Conservation (phyloP, 2,329 filamentous ascomycete species). For the Xylariales sp. region DNA sequence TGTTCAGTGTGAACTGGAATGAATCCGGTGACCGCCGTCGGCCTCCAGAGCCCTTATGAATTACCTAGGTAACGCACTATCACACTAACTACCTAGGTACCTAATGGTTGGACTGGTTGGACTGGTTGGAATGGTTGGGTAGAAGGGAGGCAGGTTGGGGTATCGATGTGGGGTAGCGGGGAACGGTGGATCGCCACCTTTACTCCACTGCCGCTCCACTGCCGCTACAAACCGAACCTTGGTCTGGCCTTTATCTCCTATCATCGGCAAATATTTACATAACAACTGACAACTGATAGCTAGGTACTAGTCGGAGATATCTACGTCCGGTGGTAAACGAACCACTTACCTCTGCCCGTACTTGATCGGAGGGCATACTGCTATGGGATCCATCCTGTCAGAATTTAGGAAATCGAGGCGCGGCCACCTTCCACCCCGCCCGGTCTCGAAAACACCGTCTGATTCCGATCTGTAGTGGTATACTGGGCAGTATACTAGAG, state of each 20-base stretch:
- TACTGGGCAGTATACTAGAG: too few relatives aligned
- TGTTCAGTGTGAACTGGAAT: slow-evolving; percentile 7
- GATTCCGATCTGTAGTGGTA: too few relatives aligned
- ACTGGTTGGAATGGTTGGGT: too few relatives aligned
- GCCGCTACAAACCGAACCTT: slow-evolving; percentile 45
- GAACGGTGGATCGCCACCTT: background rate
- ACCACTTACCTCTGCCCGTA: too few relatives aligned
- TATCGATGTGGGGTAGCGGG: slow-evolving; percentile 33
- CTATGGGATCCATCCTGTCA: too few relatives aligned
- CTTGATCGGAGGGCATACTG: too few relatives aligned
- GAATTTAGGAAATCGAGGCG: too few relatives aligned
- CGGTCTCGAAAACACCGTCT: too few relatives aligned
- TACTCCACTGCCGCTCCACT: slow-evolving; percentile 38
- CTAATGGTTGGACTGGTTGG: background rate
- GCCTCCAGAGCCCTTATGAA: slow-evolving; percentile 26
- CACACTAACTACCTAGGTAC: too few relatives aligned
- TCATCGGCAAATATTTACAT: slow-evolving; percentile 39
- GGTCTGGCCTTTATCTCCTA: slow-evolving; percentile 12
- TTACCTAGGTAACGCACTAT: background rate
- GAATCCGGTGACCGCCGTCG: slow-evolving; percentile 33
- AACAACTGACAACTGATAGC: slow-evolving; percentile 1
- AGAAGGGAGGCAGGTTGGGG: slow-evolving; percentile 2
- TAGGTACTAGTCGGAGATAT: too few relatives aligned
- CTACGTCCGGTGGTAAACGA: too few relatives aligned
- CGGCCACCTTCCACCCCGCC: too few relatives aligned